These are phyloP conservation scores for Spizellomyces punctatus DNA, from an alignment of 192 early-diverging fungal genomes.

Conservation along the genomic window DNA sequence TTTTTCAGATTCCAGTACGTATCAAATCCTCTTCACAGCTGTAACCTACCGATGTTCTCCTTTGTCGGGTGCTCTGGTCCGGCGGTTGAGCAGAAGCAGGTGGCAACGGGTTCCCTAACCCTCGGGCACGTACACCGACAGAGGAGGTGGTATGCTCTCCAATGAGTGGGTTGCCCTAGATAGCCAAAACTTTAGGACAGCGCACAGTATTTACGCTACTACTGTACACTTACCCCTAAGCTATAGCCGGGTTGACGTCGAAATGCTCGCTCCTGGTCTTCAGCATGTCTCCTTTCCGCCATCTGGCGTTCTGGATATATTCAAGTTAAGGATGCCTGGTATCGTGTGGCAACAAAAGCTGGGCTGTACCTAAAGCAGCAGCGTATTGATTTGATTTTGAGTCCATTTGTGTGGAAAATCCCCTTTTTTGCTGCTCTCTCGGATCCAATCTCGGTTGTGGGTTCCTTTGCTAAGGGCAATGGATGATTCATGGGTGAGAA, in stretches of 20 bases:
- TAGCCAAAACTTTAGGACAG: not conserved
- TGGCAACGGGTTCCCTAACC: too few species aligned
- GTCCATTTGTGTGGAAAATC: too few species aligned
- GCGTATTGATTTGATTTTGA: conserved; percentile 5
- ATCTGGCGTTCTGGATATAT: conserved; percentile 28
- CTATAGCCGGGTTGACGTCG: conserved; percentile 11
- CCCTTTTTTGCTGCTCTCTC: too few species aligned
- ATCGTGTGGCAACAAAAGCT: too few species aligned
- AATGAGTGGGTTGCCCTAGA: not conserved
- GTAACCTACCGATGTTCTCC: not conserved
- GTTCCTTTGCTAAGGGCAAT: too few species aligned
- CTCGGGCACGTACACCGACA: not conserved
- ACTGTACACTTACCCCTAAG: not conserved
- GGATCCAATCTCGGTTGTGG: too few species aligned
- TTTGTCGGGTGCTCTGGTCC: not conserved
- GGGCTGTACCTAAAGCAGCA: conserved; percentile 2
- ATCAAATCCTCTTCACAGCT: not conserved
- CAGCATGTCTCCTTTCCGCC: conserved; percentile 17
- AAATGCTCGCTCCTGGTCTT: conserved; percentile 28
- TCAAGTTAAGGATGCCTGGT: too few species aligned
- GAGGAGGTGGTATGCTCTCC: not conserved
- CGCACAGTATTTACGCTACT: not conserved
- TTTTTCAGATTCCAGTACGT: too few species aligned
- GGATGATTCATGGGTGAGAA: too few species aligned
- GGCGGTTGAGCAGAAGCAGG: not conserved